Evolutionary conservation across 1,284 basidiomycete genomes (phyloP).

Genomic region (Heterobasidion parviporum): DNA sequence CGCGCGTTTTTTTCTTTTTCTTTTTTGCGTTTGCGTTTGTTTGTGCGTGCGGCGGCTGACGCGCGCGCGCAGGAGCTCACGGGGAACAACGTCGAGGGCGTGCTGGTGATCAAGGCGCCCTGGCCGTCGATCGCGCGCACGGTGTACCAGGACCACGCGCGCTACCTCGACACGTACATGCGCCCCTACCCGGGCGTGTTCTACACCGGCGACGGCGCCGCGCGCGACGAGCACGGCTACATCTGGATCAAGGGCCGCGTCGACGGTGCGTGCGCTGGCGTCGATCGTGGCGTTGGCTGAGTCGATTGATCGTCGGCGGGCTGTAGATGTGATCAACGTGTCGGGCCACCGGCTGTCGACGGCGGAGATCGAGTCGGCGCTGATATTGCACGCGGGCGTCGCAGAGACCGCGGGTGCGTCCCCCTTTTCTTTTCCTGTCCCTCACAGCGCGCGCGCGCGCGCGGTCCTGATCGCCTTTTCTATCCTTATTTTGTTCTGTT

Average conservation of each 20-base stretch:
- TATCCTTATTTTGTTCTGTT: too few species aligned
- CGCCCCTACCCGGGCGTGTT: constrained; percentile 84
- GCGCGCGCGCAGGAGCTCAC: constrained; percentile 45
- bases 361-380: constrained; percentile 94
- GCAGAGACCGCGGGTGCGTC: constrained; percentile 80
- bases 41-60: background rate
- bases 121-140: constrained; percentile 98
- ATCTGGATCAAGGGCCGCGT: constrained; percentile 98
- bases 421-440: too few species aligned
- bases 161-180: constrained; percentile 87
- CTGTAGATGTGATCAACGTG: constrained; percentile 88
- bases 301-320: too few species aligned
- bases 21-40: background rate
- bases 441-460: too few species aligned
- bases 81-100: constrained; percentile 87
- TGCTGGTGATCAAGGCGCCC: constrained; percentile 78
- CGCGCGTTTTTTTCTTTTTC: background rate
- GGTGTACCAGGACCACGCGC: constrained; percentile 85
- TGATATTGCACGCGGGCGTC: constrained; percentile 91
- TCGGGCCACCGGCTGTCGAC: constrained; percentile 96
- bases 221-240: constrained; percentile 92
- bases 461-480: too few species aligned
- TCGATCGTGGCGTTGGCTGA: too few species aligned
- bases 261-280: constrained; percentile 66
- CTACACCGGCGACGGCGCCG: constrained; percentile 96